Conservation (phyloP, 495 filamentous ascomycete species). For the Annulohypoxylon stygium region DNA sequence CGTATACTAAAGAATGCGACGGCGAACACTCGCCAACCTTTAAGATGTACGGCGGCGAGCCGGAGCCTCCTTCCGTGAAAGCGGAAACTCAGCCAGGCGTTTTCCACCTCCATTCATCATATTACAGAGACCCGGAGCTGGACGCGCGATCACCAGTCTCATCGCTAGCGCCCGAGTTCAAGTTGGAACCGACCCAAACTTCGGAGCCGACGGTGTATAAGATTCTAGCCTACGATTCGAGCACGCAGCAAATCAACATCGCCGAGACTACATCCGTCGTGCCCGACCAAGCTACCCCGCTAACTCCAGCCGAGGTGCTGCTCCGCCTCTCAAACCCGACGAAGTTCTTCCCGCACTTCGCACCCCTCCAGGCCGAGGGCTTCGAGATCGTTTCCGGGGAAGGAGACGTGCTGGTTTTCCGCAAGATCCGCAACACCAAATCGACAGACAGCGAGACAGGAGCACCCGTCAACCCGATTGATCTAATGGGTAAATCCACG, state of each 20-base stretch:
- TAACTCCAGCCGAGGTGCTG: constrained; percentile 73
- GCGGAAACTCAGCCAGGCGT: constrained; percentile 20
- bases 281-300: constrained; percentile 56
- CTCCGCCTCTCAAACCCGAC: constrained; percentile 75
- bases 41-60: constrained; percentile 47
- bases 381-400: constrained; percentile 80
- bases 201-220: constrained; percentile 70
- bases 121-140: constrained; percentile 44
- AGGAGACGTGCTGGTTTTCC: constrained; percentile 79
- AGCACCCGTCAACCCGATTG: constrained; percentile 65
- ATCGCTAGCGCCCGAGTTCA: constrained; percentile 13
- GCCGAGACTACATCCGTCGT: constrained; percentile 74
- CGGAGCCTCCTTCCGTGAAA: constrained; percentile 14
- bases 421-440: constrained; percentile 62
- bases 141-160: constrained; percentile 40
- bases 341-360: constrained; percentile 78
- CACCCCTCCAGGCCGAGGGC: constrained; percentile 72
- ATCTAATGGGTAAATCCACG: constrained; percentile 62
- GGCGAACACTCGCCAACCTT: constrained; percentile 41
- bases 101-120: constrained; percentile 29
- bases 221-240: constrained; percentile 78
- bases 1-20: constrained; percentile 53
- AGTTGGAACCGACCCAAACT: constrained; percentile 23
- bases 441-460: constrained; percentile 31
- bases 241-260: constrained; percentile 68